Evolutionary conservation across 768 basidiomycete genomes (phyloP).

Genomic region (Tricholoma terreum): DNA sequence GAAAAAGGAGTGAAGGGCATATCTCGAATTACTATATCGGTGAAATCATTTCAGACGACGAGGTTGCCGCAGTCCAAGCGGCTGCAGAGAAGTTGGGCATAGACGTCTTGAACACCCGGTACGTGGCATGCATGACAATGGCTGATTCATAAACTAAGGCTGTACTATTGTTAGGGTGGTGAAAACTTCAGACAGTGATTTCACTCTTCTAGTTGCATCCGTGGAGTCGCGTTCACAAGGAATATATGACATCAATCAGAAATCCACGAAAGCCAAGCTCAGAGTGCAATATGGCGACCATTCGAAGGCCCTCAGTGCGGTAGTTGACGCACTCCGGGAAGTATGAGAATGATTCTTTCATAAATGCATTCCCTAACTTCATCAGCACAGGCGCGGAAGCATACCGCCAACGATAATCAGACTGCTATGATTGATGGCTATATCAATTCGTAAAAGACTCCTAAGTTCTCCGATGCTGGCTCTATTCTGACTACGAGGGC

Average conservation of each 20-base stretch:
- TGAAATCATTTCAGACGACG: slow-evolving; percentile 66
- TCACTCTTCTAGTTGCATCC: slow-evolving; percentile 76
- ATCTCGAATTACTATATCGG: slow-evolving; percentile 86
- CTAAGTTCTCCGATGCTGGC: not conserved
- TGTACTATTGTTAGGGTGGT: slow-evolving; percentile 48
- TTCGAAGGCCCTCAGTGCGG: slow-evolving; percentile 50
- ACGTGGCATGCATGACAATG: slow-evolving; percentile 1
- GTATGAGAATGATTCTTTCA: slow-evolving; percentile 28
- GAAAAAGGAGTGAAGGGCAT: slow-evolving; percentile 75
- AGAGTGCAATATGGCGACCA: slow-evolving; percentile 78
- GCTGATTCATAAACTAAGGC: not conserved
- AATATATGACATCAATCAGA: slow-evolving; percentile 45
- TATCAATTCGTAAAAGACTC: slow-evolving; percentile 60
- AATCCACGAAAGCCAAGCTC: slow-evolving; percentile 46
- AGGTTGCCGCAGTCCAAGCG: slow-evolving; percentile 72
- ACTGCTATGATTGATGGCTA: slow-evolving; percentile 72
- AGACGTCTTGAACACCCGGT: slow-evolving; percentile 84
- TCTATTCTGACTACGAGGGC: slow-evolving; percentile 1
- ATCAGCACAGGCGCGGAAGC: slow-evolving; percentile 59
- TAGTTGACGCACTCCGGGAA: slow-evolving; percentile 55
- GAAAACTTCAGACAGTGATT: slow-evolving; percentile 61
- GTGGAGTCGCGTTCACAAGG: slow-evolving; percentile 39
- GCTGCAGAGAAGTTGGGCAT: slow-evolving; percentile 74
- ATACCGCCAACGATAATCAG: slow-evolving; percentile 72
- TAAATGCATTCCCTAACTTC: not conserved